These are phyloP conservation scores for Penicillium sp. DNA, from an alignment of 2,329 filamentous ascomycete genomes.

Conservation along the genomic window DNA sequence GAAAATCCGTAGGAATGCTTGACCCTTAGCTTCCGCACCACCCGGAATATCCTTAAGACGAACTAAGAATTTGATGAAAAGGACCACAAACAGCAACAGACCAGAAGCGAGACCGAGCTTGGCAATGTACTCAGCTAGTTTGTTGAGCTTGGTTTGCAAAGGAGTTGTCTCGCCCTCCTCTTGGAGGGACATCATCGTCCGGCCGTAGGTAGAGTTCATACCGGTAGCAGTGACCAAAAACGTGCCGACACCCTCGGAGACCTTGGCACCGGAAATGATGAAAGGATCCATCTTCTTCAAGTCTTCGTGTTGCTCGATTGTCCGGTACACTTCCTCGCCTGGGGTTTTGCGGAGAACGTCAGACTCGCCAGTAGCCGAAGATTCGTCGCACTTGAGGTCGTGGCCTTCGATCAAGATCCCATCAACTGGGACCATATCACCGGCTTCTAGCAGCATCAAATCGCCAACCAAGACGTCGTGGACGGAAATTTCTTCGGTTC, in stretches of 20 bases:
- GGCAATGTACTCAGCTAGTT: conserved; percentile 76
- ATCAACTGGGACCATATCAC: conserved; percentile 69
- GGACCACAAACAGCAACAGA: conserved; percentile 70
- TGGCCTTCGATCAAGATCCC: conserved; percentile 67
- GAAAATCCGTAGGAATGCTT: conserved; percentile 57
- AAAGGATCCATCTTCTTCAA: conserved; percentile 72
- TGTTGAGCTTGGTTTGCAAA: conserved; percentile 72
- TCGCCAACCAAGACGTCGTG: conserved; percentile 72
- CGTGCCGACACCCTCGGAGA: conserved; percentile 70
- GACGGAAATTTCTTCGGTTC: conserved; percentile 65
- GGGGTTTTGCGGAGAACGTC: conserved; percentile 66
- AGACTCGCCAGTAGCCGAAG: conserved; percentile 72
- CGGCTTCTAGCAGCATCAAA: conserved; percentile 68
- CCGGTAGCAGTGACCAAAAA: conserved; percentile 75
- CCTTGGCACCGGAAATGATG: conserved; percentile 75
- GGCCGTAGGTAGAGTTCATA: conserved; percentile 70
- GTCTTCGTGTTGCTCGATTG: conserved; percentile 59
- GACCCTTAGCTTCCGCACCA: conserved; percentile 50
- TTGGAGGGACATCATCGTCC: conserved; percentile 73
- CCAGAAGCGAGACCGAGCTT: conserved; percentile 70
- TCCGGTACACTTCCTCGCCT: conserved; percentile 62
- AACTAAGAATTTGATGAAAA: conserved; percentile 74
- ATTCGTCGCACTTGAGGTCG: conserved; percentile 69
- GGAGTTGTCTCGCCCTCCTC: conserved; percentile 76
- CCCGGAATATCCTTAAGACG: conserved; percentile 52